These are phyloP conservation scores for Mortierella sp. DNA, from an alignment of 371 early-diverging fungal genomes.

Conservation along the genomic window DNA sequence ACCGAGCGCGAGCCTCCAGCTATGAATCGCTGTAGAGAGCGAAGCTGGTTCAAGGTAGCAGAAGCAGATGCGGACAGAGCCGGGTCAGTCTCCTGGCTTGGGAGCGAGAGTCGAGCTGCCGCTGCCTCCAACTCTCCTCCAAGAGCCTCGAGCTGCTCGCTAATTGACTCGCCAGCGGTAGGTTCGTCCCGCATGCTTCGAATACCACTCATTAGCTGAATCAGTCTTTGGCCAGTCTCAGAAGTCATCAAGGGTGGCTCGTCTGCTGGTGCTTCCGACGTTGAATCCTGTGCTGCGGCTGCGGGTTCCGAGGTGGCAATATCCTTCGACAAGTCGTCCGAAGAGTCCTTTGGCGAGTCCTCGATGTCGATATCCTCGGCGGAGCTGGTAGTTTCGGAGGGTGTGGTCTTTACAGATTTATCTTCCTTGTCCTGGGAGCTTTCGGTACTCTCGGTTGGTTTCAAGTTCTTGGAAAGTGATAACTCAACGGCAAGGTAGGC, in stretches of 20 bases:
- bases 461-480: conserved; percentile 24
- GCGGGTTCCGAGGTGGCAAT: neutral
- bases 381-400: neutral
- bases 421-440: neutral
- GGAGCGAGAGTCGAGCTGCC: neutral
- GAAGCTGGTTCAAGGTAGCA: conserved; percentile 34
- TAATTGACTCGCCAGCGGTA: conserved; percentile 11
- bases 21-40: conserved; percentile 33
- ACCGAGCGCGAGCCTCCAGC: conserved; percentile 28
- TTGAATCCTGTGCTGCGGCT: neutral
- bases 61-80: neutral
- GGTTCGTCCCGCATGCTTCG: conserved; percentile 26
- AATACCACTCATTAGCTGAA: conserved; percentile 31
- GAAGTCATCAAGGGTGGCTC: neutral
- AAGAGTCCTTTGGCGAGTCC: neutral
- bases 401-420: neutral
- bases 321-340: neutral
- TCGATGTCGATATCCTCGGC: neutral
- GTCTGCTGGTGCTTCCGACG: neutral
- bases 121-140: conserved; percentile 37
- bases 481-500: conserved; percentile 50
- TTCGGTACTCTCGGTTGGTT: neutral
- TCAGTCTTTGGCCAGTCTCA: conserved; percentile 17
- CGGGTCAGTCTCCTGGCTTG: neutral
- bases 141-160: conserved; percentile 39